These are phyloP conservation scores for Phoma sp. DNA, from an alignment of 2,329 filamentous ascomycete species.

Conservation along the genomic window DNA sequence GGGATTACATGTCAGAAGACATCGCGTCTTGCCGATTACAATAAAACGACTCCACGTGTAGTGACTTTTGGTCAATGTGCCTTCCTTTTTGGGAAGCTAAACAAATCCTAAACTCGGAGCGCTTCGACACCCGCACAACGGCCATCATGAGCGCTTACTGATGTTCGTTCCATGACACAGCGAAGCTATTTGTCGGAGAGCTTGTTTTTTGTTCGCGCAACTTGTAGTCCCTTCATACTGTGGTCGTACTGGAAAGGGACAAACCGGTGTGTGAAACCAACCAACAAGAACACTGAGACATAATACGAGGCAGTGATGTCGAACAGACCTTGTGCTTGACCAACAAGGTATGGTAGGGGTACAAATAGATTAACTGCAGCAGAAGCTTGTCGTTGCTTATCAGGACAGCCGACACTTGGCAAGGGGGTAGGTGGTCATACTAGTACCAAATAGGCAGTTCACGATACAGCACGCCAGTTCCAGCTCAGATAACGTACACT, in stretches of 20 bases:
- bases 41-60: background rate
- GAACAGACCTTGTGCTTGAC: background rate
- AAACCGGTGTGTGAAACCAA: too few relatives aligned
- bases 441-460: constrained; percentile 15
- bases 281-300: too few relatives aligned
- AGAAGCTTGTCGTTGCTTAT: constrained; percentile 19
- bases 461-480: constrained; percentile 10
- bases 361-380: constrained; percentile 1
- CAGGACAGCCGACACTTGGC: constrained; percentile 10
- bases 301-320: background rate
- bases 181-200: too few relatives aligned
- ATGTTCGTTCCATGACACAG: background rate
- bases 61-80: background rate
- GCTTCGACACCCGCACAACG: background rate
- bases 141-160: background rate
- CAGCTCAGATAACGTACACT: constrained; percentile 2
- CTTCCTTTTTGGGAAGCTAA: constrained; percentile 11
- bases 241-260: background rate
- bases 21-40: background rate
- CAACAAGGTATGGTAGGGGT: background rate
- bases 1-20: background rate
- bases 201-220: background rate
- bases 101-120: background rate
- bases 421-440: background rate
- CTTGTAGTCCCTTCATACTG: background rate